Conservation (phyloP, 1,139 yeast genomes). For the Geotrichum klebahnii region DNA sequence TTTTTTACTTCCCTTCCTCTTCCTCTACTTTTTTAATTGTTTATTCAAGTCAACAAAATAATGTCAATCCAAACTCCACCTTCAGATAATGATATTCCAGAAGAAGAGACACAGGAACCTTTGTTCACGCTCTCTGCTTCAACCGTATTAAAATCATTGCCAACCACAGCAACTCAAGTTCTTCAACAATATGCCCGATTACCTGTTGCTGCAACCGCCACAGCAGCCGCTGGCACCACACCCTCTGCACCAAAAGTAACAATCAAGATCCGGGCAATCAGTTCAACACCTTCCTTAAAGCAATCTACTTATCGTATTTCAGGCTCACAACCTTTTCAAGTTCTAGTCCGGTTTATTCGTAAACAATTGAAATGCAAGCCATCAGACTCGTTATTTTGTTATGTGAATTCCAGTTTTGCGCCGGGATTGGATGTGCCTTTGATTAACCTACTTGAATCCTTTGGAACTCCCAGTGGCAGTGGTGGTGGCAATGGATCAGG, state of each 20-base stretch:
- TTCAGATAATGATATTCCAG: conserved; percentile 31
- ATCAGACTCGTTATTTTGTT: conserved; percentile 39
- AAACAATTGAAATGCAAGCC: conserved; percentile 36
- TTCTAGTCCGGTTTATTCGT: conserved; percentile 39
- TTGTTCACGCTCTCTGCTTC: conserved; percentile 36
- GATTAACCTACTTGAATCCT: conserved; percentile 31
- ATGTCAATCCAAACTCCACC: not conserved
- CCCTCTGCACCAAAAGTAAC: conserved; percentile 26
- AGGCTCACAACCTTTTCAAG: conserved; percentile 38
- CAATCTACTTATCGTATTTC: conserved; percentile 39
- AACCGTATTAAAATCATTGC: conserved; percentile 33
- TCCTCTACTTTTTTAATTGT: too few relatives aligned
- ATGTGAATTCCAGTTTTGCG: conserved; percentile 42
- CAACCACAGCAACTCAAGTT: conserved; percentile 33
- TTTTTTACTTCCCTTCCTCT: too few relatives aligned
- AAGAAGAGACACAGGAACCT: conserved; percentile 32
- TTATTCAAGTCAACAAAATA: too few relatives aligned
- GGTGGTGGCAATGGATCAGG: not conserved
- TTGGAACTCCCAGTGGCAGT: conserved; percentile 4
- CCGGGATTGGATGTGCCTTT: conserved; percentile 41
- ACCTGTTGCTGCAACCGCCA: not conserved
- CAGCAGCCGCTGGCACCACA: not conserved
- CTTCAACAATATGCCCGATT: conserved; percentile 28
- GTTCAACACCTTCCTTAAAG: conserved; percentile 40
- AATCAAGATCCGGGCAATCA: conserved; percentile 40